These are phyloP conservation scores for Boletus reticulatus DNA, from an alignment of 768 basidiomycete species.

Conservation along the genomic window DNA sequence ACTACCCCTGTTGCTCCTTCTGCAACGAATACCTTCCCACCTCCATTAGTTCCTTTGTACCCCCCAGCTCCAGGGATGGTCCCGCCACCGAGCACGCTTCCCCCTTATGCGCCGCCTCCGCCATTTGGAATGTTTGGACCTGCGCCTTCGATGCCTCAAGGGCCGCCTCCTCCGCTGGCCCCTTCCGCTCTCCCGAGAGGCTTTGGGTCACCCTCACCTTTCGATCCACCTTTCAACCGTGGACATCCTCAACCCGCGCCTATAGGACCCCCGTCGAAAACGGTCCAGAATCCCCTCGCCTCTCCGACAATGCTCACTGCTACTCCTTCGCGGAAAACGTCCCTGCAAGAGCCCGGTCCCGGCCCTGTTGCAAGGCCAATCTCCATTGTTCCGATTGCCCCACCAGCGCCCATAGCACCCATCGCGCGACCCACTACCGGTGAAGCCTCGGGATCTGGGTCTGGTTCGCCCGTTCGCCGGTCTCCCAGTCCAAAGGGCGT, in stretches of 20 bases:
- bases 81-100: conserved; percentile 43
- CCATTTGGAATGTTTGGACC: conserved; percentile 50
- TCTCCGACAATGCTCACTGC: conserved; percentile 44
- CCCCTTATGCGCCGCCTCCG: conserved; percentile 54
- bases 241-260: conserved; percentile 43
- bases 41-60: conserved; percentile 50
- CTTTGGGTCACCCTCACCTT: conserved; percentile 50
- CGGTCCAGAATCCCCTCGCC: conserved; percentile 32
- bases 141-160: conserved; percentile 44
- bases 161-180: conserved; percentile 45
- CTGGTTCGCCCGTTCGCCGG: conserved; percentile 54
- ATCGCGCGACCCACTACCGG: conserved; percentile 50
- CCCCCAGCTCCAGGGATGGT: conserved; percentile 40
- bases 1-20: conserved; percentile 39
- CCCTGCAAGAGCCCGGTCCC: conserved; percentile 43
- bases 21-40: conserved; percentile 38
- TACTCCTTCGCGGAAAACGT: conserved; percentile 47
- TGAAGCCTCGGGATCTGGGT: conserved; percentile 50
- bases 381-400: conserved; percentile 24
- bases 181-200: conserved; percentile 55
- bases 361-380: conserved; percentile 58
- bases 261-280: conserved; percentile 54
- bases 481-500: conserved; percentile 62
- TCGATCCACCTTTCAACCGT: conserved; percentile 50
- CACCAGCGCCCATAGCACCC: conserved; percentile 65